These are phyloP conservation scores for Xylariaceae sp. DNA, from an alignment of 2,329 filamentous ascomycete species.

Conservation along the genomic window DNA sequence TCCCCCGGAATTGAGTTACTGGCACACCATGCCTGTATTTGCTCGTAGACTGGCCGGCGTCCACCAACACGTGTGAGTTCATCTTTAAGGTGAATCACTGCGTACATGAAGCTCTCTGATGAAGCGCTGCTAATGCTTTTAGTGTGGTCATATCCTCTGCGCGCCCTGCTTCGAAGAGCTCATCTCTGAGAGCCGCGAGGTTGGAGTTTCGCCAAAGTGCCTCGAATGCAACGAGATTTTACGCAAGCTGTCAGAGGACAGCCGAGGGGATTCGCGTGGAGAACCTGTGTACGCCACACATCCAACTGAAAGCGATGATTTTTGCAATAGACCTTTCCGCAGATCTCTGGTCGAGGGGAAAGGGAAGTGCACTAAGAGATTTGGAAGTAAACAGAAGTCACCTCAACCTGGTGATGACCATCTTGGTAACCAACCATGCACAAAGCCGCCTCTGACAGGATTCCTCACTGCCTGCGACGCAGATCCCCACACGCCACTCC, in stretches of 20 bases:
- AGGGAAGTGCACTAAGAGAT: not conserved
- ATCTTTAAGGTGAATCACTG: not conserved
- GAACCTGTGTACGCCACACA: too few species aligned
- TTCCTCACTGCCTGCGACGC: conserved; percentile 8
- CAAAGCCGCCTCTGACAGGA: not conserved
- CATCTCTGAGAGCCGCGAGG: not conserved
- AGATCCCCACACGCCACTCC: not conserved
- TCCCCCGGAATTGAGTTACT: not conserved
- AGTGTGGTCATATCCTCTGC: conserved; percentile 10
- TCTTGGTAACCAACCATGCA: conserved; percentile 1
- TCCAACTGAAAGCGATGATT: too few species aligned
- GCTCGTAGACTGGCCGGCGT: too few species aligned
- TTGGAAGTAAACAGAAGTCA: not conserved
- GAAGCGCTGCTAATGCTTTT: not conserved
- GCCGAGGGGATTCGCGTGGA: too few species aligned
- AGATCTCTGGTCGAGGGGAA: not conserved
- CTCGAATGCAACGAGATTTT: conserved; percentile 4
- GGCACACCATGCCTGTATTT: not conserved
- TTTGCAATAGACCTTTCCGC: too few species aligned
- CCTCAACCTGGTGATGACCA: not conserved
- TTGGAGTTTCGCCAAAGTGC: conserved; percentile 2
- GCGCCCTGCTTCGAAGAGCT: conserved; percentile 1
- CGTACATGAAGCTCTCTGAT: not conserved
- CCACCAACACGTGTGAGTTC: too few species aligned
- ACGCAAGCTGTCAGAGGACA: too few species aligned